Percentiles rank a stretch among this genome's conserved stretches.
Conservation (phyloP, 2,329 filamentous ascomycete species). For the Blastomyces percursus region DNA sequence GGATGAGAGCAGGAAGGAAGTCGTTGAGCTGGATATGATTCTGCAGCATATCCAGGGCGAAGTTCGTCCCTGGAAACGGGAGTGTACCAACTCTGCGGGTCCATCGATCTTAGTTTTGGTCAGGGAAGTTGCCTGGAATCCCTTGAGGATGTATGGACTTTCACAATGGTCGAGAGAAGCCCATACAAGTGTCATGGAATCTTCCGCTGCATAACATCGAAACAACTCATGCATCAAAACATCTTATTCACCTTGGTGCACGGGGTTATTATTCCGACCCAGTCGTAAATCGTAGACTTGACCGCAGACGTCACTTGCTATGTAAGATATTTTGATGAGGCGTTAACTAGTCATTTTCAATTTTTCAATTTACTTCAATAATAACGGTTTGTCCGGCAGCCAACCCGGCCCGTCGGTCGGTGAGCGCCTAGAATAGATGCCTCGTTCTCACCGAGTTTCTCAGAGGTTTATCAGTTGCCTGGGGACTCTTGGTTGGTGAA, state of each 20-base stretch:
- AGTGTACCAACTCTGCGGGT: not conserved
- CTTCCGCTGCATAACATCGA: slow-evolving; percentile 1
- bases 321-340: not conserved
- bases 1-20: not conserved
- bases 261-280: not conserved
- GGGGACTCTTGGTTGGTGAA: not conserved
- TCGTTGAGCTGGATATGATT: not conserved
- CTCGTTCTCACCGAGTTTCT: not conserved
- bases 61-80: not conserved
- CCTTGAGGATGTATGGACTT: not conserved
- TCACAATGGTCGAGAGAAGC: not conserved
- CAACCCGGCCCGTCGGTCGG: too few species aligned
- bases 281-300: not conserved
- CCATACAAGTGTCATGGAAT: not conserved
- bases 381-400: not conserved
- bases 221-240: not conserved
- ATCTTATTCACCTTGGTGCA: not conserved
- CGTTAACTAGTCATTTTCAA: not conserved
- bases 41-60: not conserved
- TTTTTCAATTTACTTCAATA: not conserved
- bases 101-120: too few species aligned
- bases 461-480: not conserved
- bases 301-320: not conserved
- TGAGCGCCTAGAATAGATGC: too few species aligned
- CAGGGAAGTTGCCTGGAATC: too few species aligned